phyloP scores from a whole-genome alignment of 1,284 basidiomycete genomes.

The Cutaneotrichosporon cavernicola region DNA sequence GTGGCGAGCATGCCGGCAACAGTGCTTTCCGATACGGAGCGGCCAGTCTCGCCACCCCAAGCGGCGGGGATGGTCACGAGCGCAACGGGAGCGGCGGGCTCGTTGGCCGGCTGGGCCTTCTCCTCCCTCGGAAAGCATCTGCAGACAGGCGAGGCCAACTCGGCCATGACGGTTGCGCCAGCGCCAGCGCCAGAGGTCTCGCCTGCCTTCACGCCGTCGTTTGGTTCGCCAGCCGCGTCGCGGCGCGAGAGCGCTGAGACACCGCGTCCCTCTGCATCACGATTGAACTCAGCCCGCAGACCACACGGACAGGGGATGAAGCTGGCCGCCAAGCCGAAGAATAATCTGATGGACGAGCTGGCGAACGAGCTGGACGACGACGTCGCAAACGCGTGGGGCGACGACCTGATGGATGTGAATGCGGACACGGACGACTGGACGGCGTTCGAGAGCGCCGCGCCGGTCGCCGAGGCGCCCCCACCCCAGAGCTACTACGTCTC shows the following conservation, averaged over 20 bases:
- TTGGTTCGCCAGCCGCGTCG: conserved; percentile 24
- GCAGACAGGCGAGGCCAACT: conserved; percentile 68
- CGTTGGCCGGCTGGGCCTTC: conserved; percentile 90
- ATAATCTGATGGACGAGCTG: conserved; percentile 60
- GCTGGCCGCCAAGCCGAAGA: conserved; percentile 57
- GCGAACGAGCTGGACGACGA: conserved; percentile 58
- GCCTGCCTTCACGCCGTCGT: background rate
- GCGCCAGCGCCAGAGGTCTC: conserved; percentile 15
- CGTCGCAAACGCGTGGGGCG: conserved; percentile 64
- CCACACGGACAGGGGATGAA: conserved; percentile 59
- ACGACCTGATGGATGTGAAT: conserved; percentile 83
- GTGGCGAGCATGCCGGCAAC: conserved; percentile 78
- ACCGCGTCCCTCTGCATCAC: background rate
- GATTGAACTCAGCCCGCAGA: background rate
- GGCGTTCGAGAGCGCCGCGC: conserved; percentile 72
- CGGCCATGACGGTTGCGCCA: conserved; percentile 57
- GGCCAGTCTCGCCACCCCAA: conserved; percentile 15
- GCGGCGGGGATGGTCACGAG: conserved; percentile 68
- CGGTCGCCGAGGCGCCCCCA: conserved; percentile 40
- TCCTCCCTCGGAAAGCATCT: conserved; percentile 80
- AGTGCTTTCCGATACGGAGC: conserved; percentile 52
- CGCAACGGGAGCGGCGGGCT: conserved; percentile 84
- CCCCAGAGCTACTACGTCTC: conserved; percentile 42
- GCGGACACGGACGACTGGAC: conserved; percentile 83
- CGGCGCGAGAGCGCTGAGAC: conserved; percentile 23